phyloP scores from a whole-genome alignment of 2,329 filamentous ascomycete species.

The Neurospora sp. region DNA sequence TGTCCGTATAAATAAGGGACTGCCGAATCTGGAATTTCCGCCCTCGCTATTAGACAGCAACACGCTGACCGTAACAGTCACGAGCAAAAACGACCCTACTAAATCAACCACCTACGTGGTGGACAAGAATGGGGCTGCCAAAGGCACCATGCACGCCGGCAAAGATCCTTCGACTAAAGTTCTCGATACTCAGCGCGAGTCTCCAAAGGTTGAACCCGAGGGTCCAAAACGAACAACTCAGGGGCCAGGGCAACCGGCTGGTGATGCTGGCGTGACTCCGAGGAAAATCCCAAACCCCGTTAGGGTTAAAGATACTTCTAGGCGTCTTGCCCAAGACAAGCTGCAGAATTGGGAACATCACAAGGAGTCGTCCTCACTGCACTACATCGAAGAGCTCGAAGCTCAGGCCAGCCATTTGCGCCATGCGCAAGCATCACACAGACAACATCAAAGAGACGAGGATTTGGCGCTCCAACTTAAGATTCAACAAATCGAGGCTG shows the following conservation, averaged over 20 bases:
- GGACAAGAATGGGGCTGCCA: not conserved
- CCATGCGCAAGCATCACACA: not conserved
- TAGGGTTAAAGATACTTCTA: not conserved
- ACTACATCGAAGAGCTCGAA: not conserved
- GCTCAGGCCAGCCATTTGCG: not conserved
- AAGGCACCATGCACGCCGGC: not conserved
- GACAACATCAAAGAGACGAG: not conserved
- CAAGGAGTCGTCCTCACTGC: not conserved
- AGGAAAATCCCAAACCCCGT: not conserved
- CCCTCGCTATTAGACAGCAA: not conserved
- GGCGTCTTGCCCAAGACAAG: not conserved
- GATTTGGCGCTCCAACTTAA: not conserved
- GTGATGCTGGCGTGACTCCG: not conserved
- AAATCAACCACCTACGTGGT: not conserved
- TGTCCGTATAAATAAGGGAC: not conserved
- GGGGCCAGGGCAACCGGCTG: not conserved
- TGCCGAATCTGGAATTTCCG: conserved; percentile 3
- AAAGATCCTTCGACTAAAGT: not conserved
- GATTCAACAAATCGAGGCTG: not conserved
- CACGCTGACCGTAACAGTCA: not conserved
- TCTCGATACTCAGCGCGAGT: not conserved
- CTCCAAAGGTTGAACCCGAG: not conserved
- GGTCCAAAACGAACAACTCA: not conserved
- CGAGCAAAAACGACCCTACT: not conserved
- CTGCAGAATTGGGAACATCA: not conserved